These are phyloP conservation scores for Trichosporon faecale DNA, from an alignment of 1,284 basidiomycete species.

Conservation along the genomic window DNA sequence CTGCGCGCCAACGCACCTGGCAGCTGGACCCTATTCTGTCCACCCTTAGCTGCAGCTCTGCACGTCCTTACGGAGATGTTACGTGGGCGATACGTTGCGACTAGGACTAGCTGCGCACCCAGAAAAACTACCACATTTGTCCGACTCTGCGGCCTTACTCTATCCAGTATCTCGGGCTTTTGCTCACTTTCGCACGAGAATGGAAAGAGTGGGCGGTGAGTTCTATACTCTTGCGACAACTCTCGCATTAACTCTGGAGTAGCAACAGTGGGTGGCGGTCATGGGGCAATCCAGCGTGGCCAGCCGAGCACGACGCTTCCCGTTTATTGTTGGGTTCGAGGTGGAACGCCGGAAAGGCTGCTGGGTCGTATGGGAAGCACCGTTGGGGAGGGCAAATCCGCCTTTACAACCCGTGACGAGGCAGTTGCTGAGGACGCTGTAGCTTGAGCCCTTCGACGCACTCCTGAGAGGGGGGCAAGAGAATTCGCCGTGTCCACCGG, in stretches of 20 bases:
- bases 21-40: background rate
- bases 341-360: background rate
- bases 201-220: background rate
- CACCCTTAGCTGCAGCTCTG: background rate
- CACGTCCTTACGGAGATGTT: background rate
- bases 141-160: background rate
- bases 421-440: background rate
- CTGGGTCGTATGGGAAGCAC: background rate
- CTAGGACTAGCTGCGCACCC: background rate
- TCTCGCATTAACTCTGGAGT: background rate
- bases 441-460: background rate
- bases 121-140: background rate
- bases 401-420: background rate
- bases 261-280: too few species aligned
- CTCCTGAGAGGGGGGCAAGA: too few species aligned
- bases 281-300: background rate
- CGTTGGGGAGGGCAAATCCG: background rate
- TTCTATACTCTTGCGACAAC: background rate
- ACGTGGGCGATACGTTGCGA: background rate
- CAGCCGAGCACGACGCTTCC: background rate
- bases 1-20: too few species aligned
- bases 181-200: background rate
- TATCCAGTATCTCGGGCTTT: background rate
- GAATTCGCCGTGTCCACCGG: background rate
- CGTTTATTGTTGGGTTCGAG: background rate